Conservation (phyloP, 306 rosid species). For the Lathyrus aphaca region DNA sequence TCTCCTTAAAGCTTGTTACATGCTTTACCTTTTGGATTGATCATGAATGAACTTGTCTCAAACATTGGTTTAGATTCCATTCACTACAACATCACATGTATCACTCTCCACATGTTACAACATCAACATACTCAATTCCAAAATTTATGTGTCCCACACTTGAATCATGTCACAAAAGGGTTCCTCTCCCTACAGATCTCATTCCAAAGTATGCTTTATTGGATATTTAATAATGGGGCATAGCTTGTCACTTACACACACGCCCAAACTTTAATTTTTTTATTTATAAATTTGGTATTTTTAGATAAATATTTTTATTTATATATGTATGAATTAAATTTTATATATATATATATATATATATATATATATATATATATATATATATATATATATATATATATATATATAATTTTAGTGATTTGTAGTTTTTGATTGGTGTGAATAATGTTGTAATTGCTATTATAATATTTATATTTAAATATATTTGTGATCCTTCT, state of each 20-base stretch:
- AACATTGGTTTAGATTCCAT: background rate
- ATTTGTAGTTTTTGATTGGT: too few relatives aligned
- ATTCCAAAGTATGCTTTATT: background rate
- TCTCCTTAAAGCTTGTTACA: background rate
- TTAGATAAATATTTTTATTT: too few relatives aligned
- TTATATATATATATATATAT: too few relatives aligned
- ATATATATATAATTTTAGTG: too few relatives aligned
- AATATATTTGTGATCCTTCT: too few relatives aligned
- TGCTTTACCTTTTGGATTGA: background rate
- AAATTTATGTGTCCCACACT: background rate
- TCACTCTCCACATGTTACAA: background rate
- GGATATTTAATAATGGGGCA: background rate
- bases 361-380: too few relatives aligned
- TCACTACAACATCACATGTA: background rate
- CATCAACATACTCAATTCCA: background rate
- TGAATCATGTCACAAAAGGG: background rate
- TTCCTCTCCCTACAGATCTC: background rate
- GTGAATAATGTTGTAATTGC: too few relatives aligned
- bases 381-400: too few relatives aligned
- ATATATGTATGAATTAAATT: too few relatives aligned
- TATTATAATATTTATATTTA: too few relatives aligned
- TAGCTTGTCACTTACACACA: background rate
- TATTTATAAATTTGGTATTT: too few relatives aligned
- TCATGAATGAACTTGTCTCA: background rate
- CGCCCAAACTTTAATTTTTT: background rate